Conservation (phyloP, 2,329 filamentous ascomycete genomes). For the Septoria linicola region DNA sequence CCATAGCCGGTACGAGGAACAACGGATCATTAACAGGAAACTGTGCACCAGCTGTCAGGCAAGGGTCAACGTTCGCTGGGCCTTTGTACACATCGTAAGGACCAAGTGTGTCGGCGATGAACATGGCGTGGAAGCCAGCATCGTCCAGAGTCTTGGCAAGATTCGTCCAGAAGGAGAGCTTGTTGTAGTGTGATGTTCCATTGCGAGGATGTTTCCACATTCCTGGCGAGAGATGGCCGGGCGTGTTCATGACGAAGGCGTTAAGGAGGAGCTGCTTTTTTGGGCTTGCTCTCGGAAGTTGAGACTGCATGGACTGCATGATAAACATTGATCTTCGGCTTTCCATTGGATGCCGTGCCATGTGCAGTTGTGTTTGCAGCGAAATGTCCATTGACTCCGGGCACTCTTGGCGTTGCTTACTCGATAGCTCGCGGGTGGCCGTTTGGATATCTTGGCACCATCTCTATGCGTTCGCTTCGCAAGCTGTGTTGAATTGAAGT, state of each 20-base stretch:
- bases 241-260: constrained; percentile 48
- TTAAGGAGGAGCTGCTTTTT: constrained; percentile 35
- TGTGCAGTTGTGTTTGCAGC: neutral
- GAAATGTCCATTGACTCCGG: neutral
- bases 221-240: constrained; percentile 54
- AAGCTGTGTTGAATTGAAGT: no score
- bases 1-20: constrained; percentile 44
- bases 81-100: constrained; percentile 68
- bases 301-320: neutral
- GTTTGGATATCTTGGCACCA: neutral
- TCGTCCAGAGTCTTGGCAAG: constrained; percentile 59
- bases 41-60: constrained; percentile 61
- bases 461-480: no score
- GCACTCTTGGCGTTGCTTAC: neutral
- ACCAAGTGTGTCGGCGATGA: constrained; percentile 63
- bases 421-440: neutral
- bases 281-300: neutral
- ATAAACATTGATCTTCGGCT: no score
- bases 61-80: constrained; percentile 57
- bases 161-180: constrained; percentile 59
- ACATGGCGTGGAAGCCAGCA: constrained; percentile 63
- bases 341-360: neutral
- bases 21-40: constrained; percentile 59
- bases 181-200: constrained; percentile 59
- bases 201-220: constrained; percentile 64